phyloP scores from a whole-genome alignment of 768 basidiomycete genomes.

The Pleurotus citrinopileatus region DNA sequence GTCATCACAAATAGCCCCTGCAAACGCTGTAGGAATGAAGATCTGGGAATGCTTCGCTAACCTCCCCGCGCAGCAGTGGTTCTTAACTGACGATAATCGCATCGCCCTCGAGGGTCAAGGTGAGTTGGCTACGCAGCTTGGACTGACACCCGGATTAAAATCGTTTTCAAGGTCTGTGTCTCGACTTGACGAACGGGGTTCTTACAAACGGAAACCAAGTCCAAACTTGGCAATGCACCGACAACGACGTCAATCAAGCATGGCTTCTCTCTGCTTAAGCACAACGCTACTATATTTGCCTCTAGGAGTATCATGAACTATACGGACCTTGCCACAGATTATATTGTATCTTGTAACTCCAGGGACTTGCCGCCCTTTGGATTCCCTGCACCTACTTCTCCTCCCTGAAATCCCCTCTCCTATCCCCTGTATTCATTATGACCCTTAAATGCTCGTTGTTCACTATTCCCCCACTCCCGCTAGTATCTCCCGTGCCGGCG shows the following conservation, averaged over 20 bases:
- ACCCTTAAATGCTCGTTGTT: no score
- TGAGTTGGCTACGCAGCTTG: not conserved
- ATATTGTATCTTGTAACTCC: no score
- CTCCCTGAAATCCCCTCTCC: no score
- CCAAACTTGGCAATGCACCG: constrained; percentile 7
- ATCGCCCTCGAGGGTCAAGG: constrained; percentile 3
- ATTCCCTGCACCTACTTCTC: no score
- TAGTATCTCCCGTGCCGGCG: no score
- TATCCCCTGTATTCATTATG: no score
- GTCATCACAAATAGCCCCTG: not conserved
- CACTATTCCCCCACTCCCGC: no score
- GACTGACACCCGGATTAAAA: not conserved
- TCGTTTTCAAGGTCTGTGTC: not conserved
- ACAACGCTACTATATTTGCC: no score
- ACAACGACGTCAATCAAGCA: constrained; percentile 5
- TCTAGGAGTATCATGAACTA: no score
- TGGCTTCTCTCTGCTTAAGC: no score
- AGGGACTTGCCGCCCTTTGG: no score
- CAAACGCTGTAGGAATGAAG: constrained; percentile 8
- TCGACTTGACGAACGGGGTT: not conserved
- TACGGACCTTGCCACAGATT: no score
- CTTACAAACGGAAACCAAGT: constrained; percentile 5
- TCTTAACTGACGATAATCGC: constrained; percentile 5
- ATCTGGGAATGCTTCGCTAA: constrained; percentile 6
- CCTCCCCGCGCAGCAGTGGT: constrained; percentile 8